Percentiles rank a stretch among this genome's conserved stretches.
These are phyloP conservation scores for Elongisporangium undulatum DNA, from an alignment of 352 stramenopile genomes.

Conservation along the genomic window DNA sequence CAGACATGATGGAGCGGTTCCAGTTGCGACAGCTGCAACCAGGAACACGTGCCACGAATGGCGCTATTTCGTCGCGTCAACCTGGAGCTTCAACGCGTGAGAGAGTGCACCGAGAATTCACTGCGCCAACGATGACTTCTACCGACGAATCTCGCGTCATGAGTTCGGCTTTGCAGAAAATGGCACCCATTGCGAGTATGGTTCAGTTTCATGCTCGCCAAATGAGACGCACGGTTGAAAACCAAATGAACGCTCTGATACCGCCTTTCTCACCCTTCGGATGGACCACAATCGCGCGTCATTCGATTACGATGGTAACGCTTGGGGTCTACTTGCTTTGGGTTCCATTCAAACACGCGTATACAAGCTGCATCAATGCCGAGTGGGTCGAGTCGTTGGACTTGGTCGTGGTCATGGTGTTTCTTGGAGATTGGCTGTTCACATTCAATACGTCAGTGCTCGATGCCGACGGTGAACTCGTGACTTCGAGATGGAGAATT, in stretches of 20 bases:
- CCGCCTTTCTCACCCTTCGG: conserved; percentile 24
- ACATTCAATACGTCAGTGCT: conserved; percentile 30
- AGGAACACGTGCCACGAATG: no score
- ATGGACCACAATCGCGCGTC: conserved; percentile 13
- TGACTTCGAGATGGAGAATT: conserved; percentile 19
- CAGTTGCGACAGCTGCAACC: conserved; percentile 36
- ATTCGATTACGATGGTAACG: conserved; percentile 13
- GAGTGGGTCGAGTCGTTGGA: not conserved
- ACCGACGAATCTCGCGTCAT: no score
- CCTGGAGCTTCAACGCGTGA: no score
- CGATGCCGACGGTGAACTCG: conserved; percentile 14
- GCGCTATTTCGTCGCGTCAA: no score
- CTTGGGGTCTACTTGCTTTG: conserved; percentile 28
- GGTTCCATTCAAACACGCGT: conserved; percentile 34
- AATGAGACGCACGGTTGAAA: no score
- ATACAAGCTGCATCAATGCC: conserved; percentile 1
- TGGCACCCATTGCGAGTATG: no score
- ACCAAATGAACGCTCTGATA: conserved; percentile 9
- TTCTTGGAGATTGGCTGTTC: conserved; percentile 20
- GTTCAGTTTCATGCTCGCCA: no score
- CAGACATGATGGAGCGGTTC: conserved; percentile 47
- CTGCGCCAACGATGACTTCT: no score
- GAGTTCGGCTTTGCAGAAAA: no score
- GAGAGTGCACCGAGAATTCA: no score
- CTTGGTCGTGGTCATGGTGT: conserved; percentile 8